Base-by-base conservation (phyloP, 208 protist genomes). In the Wallacemonas sp. region DNA sequence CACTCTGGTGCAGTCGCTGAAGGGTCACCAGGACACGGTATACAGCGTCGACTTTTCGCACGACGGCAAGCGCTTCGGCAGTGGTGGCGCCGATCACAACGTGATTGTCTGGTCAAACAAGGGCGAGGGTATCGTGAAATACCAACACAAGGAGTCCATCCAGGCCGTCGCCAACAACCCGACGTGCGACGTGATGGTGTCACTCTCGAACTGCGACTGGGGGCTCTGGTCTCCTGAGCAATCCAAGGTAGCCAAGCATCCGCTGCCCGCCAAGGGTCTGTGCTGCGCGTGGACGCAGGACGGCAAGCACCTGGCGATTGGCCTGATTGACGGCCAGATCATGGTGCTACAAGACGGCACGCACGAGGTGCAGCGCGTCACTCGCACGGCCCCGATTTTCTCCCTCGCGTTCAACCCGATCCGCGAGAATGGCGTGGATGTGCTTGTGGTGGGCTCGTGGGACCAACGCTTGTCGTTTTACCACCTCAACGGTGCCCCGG, bases 401-500 rank as follows among this genome's bases (percentile, higher is more conserved):
- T 75, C 81, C 23, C 71, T 99, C 11, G 77, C 78, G n/a, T 99
- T 98, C 89, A 97, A 89, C 38, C 97, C 98, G 7, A 50, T 84
- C 20, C 71, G 78, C 10, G 92, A 95, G 44, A 94, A 96, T 49
- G 86, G 79, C 26, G 78, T 83, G 10, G 97, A 98, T 66, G 79
- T 98, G 18, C 86, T 99, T 3, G 87, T 86, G 1, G 94, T 98
- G 2, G 97, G 94, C 31, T 98, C 97, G 50, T 99, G 97, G 97
- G 95, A 98, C 77, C 82, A 97, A 57, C 89, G 82, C 16, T 73
- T 99, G 54, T 97, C 94, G n/a, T 99, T 99, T 69, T 99, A 98
- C 72, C 80, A 95, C 61, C 74, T 93, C 22, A 87, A 79, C 39
- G 97, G 97, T 10, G 76, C 83, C 7, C 70, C 86, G 25, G 72